A percentile compares a stretch with the other conserved stretches of the same genome.
phyloP scores from a whole-genome alignment of 2,329 filamentous ascomycete species.

The Xylariaceae sp. region DNA sequence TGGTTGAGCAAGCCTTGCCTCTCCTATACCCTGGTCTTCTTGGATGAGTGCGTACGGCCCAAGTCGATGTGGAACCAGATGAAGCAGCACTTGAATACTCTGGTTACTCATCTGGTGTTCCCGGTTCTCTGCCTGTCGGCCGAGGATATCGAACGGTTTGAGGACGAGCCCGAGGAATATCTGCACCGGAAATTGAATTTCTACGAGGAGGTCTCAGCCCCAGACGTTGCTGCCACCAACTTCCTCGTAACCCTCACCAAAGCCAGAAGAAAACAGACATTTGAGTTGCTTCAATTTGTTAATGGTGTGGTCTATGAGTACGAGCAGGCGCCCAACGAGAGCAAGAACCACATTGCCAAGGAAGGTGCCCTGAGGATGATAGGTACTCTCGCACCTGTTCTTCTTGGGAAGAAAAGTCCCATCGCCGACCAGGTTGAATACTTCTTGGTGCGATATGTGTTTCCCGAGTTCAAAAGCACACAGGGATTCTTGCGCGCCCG shows the following conservation, averaged over 20 bases:
- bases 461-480: slow-evolving; percentile 91
- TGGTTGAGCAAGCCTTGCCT: slow-evolving; percentile 95
- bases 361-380: slow-evolving; percentile 97
- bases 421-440: slow-evolving; percentile 98
- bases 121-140: slow-evolving; percentile 88
- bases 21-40: slow-evolving; percentile 88
- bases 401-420: slow-evolving; percentile 95
- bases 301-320: slow-evolving; percentile 94
- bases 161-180: slow-evolving; percentile 93
- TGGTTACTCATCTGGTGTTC: slow-evolving; percentile 93
- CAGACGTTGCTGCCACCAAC: slow-evolving; percentile 93
- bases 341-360: slow-evolving; percentile 93
- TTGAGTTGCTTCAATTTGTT: slow-evolving; percentile 89
- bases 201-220: slow-evolving; percentile 93
- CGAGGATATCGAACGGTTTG: slow-evolving; percentile 90
- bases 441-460: slow-evolving; percentile 96
- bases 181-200: slow-evolving; percentile 96
- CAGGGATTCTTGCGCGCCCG: slow-evolving; percentile 91
- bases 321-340: slow-evolving; percentile 74
- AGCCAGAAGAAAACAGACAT: slow-evolving; percentile 90
- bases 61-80: slow-evolving; percentile 96
- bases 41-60: slow-evolving; percentile 95
- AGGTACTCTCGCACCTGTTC: slow-evolving; percentile 87
- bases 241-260: slow-evolving; percentile 95
- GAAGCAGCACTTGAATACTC: slow-evolving; percentile 86